Evolutionary conservation across 495 filamentous ascomycete species (phyloP).

Genomic region (Xylaria bambusicola): DNA sequence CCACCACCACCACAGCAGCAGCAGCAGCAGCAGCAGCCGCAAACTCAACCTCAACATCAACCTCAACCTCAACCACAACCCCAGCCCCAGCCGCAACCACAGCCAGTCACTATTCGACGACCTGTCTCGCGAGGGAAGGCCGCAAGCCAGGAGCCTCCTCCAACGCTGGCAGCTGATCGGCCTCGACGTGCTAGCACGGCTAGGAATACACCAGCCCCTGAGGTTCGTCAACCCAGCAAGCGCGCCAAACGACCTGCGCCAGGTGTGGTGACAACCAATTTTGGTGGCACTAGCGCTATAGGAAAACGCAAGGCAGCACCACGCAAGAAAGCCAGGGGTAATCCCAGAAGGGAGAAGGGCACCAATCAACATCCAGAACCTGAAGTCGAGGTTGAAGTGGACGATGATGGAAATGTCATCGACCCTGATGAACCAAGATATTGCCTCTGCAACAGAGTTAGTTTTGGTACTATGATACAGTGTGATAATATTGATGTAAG

Average conservation of each 20-base stretch:
- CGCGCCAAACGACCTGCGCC: constrained; percentile 72
- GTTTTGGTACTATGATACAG: constrained; percentile 91
- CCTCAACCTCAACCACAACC: constrained; percentile 21
- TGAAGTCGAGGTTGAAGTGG: constrained; percentile 54
- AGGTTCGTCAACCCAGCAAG: constrained; percentile 47
- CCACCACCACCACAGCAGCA: too few relatives aligned
- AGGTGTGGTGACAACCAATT: constrained; percentile 69
- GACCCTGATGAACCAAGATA: constrained; percentile 87
- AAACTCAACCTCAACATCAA: too few relatives aligned
- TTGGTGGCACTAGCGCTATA: constrained; percentile 71
- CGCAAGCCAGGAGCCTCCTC: constrained; percentile 51
- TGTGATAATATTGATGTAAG: constrained; percentile 91
- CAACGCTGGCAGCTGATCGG: constrained; percentile 49
- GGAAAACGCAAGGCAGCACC: constrained; percentile 80
- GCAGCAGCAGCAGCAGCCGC: too few relatives aligned
- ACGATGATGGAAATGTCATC: constrained; percentile 72
- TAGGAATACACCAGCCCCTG: constrained; percentile 57
- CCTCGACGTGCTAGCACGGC: constrained; percentile 59
- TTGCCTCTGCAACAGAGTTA: constrained; percentile 89
- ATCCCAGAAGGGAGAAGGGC: constrained; percentile 53
- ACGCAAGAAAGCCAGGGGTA: constrained; percentile 54
- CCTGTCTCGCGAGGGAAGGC: constrained; percentile 53
- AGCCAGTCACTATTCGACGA: constrained; percentile 31
- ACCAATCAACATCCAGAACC: constrained; percentile 41
- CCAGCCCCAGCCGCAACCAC: constrained; percentile 19